phyloP scores from a whole-genome alignment of 352 stramenopile genomes.

The Pythium plurisporium region DNA sequence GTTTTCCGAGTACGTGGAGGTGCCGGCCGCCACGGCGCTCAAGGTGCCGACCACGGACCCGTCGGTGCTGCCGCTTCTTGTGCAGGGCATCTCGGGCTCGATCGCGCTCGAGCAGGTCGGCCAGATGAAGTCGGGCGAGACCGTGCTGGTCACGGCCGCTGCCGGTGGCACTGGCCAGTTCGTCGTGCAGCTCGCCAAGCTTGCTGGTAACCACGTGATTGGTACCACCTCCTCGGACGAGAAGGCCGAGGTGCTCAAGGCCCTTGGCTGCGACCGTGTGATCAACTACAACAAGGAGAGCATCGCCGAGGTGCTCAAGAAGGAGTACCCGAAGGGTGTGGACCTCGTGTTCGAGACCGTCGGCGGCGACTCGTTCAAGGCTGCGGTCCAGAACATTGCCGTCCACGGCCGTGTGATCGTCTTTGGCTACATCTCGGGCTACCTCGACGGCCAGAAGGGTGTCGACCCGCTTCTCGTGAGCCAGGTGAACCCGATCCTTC shows the following conservation, averaged over 20 bases:
- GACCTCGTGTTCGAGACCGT: constrained; percentile 68
- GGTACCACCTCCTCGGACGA: constrained; percentile 77
- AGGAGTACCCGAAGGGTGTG: constrained; percentile 61
- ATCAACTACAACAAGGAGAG: constrained; percentile 86
- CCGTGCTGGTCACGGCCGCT: constrained; percentile 53
- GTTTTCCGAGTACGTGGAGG: constrained; percentile 19
- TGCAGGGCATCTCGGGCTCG: constrained; percentile 36
- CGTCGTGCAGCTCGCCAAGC: constrained; percentile 81
- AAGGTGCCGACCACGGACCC: constrained; percentile 5
- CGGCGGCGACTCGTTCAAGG: constrained; percentile 47
- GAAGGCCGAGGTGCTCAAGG: constrained; percentile 78
- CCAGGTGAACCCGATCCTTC: constrained; percentile 17
- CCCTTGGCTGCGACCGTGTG: constrained; percentile 63
- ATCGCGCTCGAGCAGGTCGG: constrained; percentile 48
- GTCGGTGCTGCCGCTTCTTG: constrained; percentile 30
- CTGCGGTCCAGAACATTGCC: constrained; percentile 53
- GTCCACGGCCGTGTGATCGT: constrained; percentile 52
- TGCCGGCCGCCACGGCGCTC: constrained; percentile 13
- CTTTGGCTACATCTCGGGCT: constrained; percentile 53
- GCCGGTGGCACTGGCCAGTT: constrained; percentile 82
- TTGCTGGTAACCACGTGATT: constrained; percentile 76
- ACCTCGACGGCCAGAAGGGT: constrained; percentile 27
- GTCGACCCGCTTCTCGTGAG: constrained; percentile 6
- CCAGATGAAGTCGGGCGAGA: constrained; percentile 56
- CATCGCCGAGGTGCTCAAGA: constrained; percentile 50